These are phyloP conservation scores for Moniliophthora roreri DNA, from an alignment of 1,284 basidiomycete genomes.

Conservation along the genomic window DNA sequence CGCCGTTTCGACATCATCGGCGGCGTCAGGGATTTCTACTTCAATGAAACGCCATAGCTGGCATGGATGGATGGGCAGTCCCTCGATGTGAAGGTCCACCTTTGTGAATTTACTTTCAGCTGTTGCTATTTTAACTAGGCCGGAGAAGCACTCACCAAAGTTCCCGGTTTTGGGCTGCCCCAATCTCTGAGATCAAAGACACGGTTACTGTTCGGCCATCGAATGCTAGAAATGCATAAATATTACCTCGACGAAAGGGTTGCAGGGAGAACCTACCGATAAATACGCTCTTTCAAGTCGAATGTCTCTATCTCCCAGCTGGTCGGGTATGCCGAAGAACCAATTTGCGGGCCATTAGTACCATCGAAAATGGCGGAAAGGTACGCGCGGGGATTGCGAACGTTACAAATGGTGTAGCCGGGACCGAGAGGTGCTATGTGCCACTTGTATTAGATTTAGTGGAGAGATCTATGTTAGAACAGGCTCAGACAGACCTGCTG, in stretches of 20 bases:
- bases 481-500: background rate
- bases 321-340: background rate
- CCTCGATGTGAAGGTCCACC: background rate
- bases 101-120: background rate
- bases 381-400: background rate
- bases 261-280: background rate
- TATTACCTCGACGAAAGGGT: background rate
- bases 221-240: background rate
- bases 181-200: conserved; percentile 2
- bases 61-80: background rate
- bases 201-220: background rate
- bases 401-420: background rate
- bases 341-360: background rate
- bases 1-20: no score
- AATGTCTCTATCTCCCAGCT: background rate
- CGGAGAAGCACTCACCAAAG: background rate
- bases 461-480: background rate
- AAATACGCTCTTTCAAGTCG: background rate
- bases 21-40: background rate
- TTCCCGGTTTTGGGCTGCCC: background rate
- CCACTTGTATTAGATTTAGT: background rate
- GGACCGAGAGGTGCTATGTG: background rate
- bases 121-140: background rate
- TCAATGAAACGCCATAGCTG: conserved; percentile 1
- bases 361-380: background rate